phyloP scores from a whole-genome alignment of 768 basidiomycete genomes.

The Lactifluus hygrophoroides region DNA sequence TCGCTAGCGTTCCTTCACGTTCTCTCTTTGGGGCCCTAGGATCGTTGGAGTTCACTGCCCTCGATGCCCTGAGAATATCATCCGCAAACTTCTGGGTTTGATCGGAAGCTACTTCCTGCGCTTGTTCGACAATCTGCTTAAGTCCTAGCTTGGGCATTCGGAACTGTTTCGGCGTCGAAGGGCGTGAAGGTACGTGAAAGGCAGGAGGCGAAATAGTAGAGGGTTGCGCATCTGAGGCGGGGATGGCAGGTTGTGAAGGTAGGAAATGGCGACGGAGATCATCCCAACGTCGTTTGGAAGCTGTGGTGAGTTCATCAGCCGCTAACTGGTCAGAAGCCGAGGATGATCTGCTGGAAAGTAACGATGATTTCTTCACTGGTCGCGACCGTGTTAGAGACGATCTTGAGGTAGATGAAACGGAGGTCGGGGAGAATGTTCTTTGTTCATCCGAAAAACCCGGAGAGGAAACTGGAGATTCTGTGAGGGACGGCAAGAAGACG shows the following conservation, averaged over 20 bases:
- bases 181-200: constrained; percentile 2
- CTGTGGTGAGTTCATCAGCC: constrained; percentile 20
- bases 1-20: constrained; percentile 21
- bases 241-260: constrained; percentile 24
- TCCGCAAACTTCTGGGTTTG: constrained; percentile 43
- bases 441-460: background rate
- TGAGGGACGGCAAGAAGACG: background rate
- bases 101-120: constrained; percentile 40
- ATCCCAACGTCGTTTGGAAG: constrained; percentile 43
- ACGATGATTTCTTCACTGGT: constrained; percentile 15
- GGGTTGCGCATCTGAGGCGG: constrained; percentile 16
- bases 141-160: constrained; percentile 45
- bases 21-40: constrained; percentile 27
- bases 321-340: constrained; percentile 3
- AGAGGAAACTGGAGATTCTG: constrained; percentile 11
- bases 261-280: constrained; percentile 47
- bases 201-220: constrained; percentile 11
- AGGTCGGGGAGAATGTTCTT: background rate
- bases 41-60: constrained; percentile 43
- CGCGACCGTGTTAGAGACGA: constrained; percentile 1
- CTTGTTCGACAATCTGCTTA: constrained; percentile 59
- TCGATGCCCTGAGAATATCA: constrained; percentile 50
- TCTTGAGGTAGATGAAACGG: background rate
- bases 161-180: constrained; percentile 29
- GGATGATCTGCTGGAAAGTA: constrained; percentile 14